Evolutionary conservation across 331 rosid genomes (phyloP).

Genomic region (Spiraea crenata): DNA sequence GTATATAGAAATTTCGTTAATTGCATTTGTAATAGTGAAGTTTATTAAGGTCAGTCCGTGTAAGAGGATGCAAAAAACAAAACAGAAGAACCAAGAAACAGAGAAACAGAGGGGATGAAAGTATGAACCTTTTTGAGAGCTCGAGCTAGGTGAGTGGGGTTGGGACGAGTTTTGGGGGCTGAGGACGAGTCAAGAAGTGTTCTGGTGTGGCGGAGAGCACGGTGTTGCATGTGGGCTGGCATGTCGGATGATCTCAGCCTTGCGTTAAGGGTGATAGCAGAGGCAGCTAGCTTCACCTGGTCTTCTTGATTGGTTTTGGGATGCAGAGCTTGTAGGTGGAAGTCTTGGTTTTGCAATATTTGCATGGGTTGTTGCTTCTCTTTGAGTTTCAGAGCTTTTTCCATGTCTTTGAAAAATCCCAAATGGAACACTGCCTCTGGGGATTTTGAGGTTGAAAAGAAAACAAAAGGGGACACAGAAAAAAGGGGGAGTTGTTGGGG

Average conservation of each 20-base stretch:
- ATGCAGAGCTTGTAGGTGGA: background rate
- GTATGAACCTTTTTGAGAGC: constrained; percentile 60
- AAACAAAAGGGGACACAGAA: background rate
- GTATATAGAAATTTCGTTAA: too few species aligned
- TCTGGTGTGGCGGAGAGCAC: constrained; percentile 47
- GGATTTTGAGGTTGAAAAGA: background rate
- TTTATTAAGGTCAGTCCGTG: background rate
- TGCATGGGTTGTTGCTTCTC: constrained; percentile 9
- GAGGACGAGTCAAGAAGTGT: constrained; percentile 32
- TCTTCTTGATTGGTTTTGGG: constrained; percentile 7
- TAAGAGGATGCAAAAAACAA: background rate
- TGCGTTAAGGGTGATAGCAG: constrained; percentile 51
- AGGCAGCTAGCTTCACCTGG: constrained; percentile 45
- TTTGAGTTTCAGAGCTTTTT: constrained; percentile 7
- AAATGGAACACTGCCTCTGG: background rate
- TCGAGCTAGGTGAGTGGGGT: constrained; percentile 55
- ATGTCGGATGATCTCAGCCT: constrained; percentile 62
- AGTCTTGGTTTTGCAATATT: background rate
- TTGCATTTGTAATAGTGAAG: too few species aligned
- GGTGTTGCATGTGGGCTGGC: constrained; percentile 65
- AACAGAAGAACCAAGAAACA: background rate
- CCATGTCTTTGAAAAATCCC: background rate
- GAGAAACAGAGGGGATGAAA: too few species aligned
- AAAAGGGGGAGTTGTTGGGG: background rate
- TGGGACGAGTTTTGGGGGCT: constrained; percentile 22